phyloP scores from a whole-genome alignment of 2,329 filamentous ascomycete species.

The Pestalotiopsis sp. region DNA sequence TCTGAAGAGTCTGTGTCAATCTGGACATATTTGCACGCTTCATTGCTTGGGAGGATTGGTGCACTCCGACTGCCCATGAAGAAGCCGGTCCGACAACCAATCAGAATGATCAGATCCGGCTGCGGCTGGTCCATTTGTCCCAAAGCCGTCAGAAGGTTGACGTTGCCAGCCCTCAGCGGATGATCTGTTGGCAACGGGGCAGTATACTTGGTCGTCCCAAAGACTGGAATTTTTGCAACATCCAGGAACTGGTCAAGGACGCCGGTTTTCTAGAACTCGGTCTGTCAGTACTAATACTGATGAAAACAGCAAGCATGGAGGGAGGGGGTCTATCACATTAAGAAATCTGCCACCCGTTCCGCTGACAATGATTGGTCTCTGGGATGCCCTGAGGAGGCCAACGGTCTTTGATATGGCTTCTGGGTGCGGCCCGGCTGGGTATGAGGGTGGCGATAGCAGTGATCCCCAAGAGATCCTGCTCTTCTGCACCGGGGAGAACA shows the following conservation, averaged over 20 bases:
- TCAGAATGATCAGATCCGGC: slow-evolving; percentile 41
- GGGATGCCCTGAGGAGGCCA: slow-evolving; percentile 24
- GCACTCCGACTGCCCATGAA: slow-evolving; percentile 39
- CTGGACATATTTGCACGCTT: slow-evolving; percentile 37
- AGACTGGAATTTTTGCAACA: slow-evolving; percentile 39
- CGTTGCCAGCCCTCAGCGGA: slow-evolving; percentile 37
- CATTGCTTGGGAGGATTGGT: slow-evolving; percentile 39
- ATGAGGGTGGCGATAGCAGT: slow-evolving; percentile 35
- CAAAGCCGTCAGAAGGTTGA: slow-evolving; percentile 28
- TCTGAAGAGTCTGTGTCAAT: slow-evolving; percentile 45
- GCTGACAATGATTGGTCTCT: slow-evolving; percentile 42
- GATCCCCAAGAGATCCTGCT: slow-evolving; percentile 43
- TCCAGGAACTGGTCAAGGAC: slow-evolving; percentile 35
- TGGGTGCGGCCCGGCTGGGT: slow-evolving; percentile 38
- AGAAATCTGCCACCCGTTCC: slow-evolving; percentile 37
- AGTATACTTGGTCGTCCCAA: slow-evolving; percentile 41
- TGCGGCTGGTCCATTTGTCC: slow-evolving; percentile 29
- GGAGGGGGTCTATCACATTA: neutral
- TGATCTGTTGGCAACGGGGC: slow-evolving; percentile 30
- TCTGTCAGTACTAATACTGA: slow-evolving; percentile 21
- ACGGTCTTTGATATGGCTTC: slow-evolving; percentile 32
- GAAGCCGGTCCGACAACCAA: slow-evolving; percentile 44
- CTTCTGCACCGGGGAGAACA: slow-evolving; percentile 40
- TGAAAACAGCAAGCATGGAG: neutral
- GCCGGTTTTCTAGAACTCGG: slow-evolving; percentile 1